Evolutionary conservation across 2,329 filamentous ascomycete species (phyloP), one percentile per base, ranked within the genome.

Genomic region (Cordyceps javanica): DNA sequence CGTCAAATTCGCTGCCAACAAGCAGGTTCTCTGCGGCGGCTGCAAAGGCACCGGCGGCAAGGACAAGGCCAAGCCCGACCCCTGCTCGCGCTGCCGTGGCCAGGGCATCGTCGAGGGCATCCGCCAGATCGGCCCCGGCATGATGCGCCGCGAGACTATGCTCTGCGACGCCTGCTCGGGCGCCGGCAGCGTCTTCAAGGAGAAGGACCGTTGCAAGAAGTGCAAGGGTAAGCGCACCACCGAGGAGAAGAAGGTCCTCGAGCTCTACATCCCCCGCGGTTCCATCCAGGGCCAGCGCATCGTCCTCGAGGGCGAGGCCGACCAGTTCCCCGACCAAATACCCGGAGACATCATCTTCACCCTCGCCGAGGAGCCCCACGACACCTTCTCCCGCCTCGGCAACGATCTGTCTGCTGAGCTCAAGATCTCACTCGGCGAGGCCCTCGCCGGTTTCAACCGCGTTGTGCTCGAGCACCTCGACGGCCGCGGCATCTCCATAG

Each of bases 161-260:
- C 73, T 86, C 36, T 99, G 94, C 73, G 86, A 88, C 66, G 86
- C 88, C 67, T 99, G 94, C 74, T 81, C 86, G 60, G 93, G 92
- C 34, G 82, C 86, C n/a, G 94, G 94, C 6, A 86, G 87, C 68
- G 86, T 92, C 68, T 96, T 86, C 77, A 93, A 93, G 73, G 91
- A 96, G 69, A 97, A 97, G 79, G 94, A 99, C 69, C 90, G 91
- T 70, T 99, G 94, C 80, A 96, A 96, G 81, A 97, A 94, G 79
- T 99, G 94, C 84, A 97, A 97, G 76, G 94, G 94, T 68, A 90
- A 89, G 72, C 84, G 90, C 61, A 91, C 90, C 14, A 85, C 86
- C 45, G 88, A 91, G 67, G 89, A 94, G 74, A 94, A 90, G 74
- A 99, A 97, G 77, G 89, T 93, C 3, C 79, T 99, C 60, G 94